Base-by-base conservation (phyloP, 768 basidiomycete species). In the Russula vinacea region DNA sequence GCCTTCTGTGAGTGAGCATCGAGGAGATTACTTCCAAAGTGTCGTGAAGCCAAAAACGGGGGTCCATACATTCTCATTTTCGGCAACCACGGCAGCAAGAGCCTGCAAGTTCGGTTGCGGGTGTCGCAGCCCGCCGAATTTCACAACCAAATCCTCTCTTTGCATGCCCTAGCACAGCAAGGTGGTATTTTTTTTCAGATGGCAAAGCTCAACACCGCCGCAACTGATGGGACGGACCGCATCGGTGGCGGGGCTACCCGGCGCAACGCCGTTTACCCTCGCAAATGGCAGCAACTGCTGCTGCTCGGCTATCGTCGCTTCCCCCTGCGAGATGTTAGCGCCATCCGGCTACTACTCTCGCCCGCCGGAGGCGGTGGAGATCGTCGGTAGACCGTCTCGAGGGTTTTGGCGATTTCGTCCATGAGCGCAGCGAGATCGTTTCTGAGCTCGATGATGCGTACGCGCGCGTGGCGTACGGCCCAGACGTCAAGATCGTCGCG, bases 401-500 rank as follows among this genome's bases (percentile, higher is more conserved):
- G 73, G 0, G 84, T 86, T 57, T 80, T 80, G 35, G 79, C 85
- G 61, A 97, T 84, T 52, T 82, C 80, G 67, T 87, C 80, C 77
- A 85, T 88, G 11, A 90, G 75, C 37, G 73, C 78, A 19, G 77
- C 79, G 64, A 88, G 78, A 72, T 98, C 95, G 70, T 94, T 97
- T 62, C 86, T 79, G 55, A 94, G 77, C 72, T 90, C 84, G 57
- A 90, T 86, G n/a, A 95, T 84, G 56, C 89, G 80, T 35, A 87
- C 81, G 58, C 93, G 82, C 14, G 92, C 90, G 54, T 78, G 77
- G 26, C 92, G 80, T 22, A 95, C 87, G 13, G 88, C 86, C 71
- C 84, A 91, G 19, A 96, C 79, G 68, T 95, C 91, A 66, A 98
- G 82, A 75, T 96, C 89, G 16, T 84, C 85, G 16, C 93, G 82